A percentile compares a stretch with the other conserved stretches of the same genome.
Conservation (phyloP, 176 grass and related monocot genomes). For the Oryza glaberrima region DNA sequence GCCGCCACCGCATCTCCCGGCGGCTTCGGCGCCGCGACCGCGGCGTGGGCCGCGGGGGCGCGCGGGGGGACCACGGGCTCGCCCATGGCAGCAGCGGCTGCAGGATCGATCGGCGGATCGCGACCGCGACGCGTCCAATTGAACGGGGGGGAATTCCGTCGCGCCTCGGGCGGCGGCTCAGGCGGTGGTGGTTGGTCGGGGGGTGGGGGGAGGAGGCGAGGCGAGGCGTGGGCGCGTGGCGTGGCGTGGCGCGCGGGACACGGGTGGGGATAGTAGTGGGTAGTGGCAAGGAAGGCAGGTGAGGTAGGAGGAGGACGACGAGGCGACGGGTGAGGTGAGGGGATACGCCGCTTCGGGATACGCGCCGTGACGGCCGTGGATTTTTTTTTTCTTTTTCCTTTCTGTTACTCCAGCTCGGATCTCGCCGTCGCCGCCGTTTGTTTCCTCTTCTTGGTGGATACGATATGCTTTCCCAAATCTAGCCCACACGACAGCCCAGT, state of each 20-base stretch:
- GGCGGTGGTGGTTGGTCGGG: neutral
- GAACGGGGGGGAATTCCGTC: neutral
- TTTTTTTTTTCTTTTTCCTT: neutral
- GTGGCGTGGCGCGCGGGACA: neutral
- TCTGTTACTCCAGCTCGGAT: neutral
- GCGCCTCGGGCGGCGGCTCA: neutral
- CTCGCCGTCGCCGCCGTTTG: neutral
- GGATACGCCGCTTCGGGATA: neutral
- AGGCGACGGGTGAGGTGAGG: too few species aligned
- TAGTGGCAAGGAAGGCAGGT: neutral
- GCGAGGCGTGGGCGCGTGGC: neutral
- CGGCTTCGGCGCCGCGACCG: neutral
- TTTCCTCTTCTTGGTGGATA: neutral
- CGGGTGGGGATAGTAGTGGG: neutral
- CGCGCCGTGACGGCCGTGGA: constrained; percentile 1
- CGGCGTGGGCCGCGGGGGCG: neutral
- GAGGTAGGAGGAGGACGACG: neutral
- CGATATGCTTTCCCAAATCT: neutral
- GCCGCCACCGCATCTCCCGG: neutral
- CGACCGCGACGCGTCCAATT: constrained; percentile 31
- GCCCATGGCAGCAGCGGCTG: constrained; percentile 20
- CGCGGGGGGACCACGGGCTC: constrained; percentile 18
- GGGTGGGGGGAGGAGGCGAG: neutral
- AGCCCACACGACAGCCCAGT: neutral
- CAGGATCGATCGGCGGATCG: neutral